phyloP scores from a whole-genome alignment of 371 early-diverging fungal species.

The Nematocida displodere region DNA sequence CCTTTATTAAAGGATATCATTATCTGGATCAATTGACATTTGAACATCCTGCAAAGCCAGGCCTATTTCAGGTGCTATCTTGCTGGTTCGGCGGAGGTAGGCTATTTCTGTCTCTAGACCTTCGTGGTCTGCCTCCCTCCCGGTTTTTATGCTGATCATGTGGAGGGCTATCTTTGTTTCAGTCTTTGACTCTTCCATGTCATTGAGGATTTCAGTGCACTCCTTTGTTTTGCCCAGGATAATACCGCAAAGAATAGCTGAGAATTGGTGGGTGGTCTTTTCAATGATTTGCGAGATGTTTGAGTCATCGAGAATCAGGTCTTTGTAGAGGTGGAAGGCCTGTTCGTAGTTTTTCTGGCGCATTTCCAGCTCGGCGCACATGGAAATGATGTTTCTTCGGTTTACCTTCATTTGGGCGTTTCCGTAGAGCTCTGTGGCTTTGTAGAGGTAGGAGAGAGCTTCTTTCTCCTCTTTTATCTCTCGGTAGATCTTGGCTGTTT shows the following conservation, averaged over 20 bases:
- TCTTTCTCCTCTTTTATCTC: conserved; percentile 39
- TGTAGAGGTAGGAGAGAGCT: conserved; percentile 41
- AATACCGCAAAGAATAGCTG: conserved; percentile 31
- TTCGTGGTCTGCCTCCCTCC: not conserved
- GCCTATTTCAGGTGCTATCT: conserved; percentile 4
- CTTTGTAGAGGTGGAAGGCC: conserved; percentile 32
- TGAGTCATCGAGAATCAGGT: conserved; percentile 21
- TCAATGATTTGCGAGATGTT: conserved; percentile 25
- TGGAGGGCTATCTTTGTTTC: conserved; percentile 37
- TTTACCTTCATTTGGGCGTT: conserved; percentile 41
- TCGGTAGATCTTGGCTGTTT: conserved; percentile 1
- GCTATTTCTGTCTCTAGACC: conserved; percentile 35
- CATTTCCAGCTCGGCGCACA: conserved; percentile 42
- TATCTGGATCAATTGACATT: conserved; percentile 41
- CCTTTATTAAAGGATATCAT: conserved; percentile 40
- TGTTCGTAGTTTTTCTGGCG: conserved; percentile 44
- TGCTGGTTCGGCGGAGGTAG: conserved; percentile 41
- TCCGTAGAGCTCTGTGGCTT: conserved; percentile 20
- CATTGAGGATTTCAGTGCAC: conserved; percentile 18
- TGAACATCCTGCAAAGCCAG: conserved; percentile 39
- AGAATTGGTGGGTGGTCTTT: conserved; percentile 32
- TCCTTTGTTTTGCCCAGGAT: conserved; percentile 25
- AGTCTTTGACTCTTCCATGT: conserved; percentile 36
- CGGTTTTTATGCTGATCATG: conserved; percentile 29
- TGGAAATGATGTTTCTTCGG: conserved; percentile 26